These are phyloP conservation scores for Thielaviopsis euricoi DNA, from an alignment of 2,329 filamentous ascomycete species.

Conservation along the genomic window DNA sequence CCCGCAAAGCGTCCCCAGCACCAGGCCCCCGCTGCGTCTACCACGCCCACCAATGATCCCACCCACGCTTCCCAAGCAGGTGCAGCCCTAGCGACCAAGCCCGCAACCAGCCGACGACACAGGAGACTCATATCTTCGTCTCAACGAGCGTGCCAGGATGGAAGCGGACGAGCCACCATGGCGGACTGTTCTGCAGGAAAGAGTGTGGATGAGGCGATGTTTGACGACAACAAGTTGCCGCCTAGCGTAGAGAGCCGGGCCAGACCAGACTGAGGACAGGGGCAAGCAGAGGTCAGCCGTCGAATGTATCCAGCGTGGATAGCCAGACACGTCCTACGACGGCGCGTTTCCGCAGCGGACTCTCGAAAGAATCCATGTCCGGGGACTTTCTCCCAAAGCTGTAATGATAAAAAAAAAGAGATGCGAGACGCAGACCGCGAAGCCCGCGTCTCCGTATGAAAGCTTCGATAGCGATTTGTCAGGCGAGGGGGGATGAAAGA, in stretches of 20 bases:
- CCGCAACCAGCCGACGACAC: background rate
- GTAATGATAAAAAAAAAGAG: constrained; percentile 18
- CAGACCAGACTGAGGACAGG: constrained; percentile 12
- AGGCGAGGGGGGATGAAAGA: constrained; percentile 68
- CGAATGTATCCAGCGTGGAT: constrained; percentile 14
- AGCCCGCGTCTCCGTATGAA: constrained; percentile 54
- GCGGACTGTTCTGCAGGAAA: background rate
- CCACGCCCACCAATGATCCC: constrained; percentile 6
- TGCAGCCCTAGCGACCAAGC: background rate
- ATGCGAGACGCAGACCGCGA: background rate
- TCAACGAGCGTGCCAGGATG: constrained; percentile 31
- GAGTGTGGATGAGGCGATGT: constrained; percentile 9
- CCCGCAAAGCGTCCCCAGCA: constrained; percentile 15
- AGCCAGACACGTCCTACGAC: constrained; percentile 66
- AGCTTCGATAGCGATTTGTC: constrained; percentile 99
- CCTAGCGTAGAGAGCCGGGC: background rate
- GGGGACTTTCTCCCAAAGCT: constrained; percentile 99
- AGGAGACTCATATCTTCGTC: constrained; percentile 86
- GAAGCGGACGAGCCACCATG: constrained; percentile 15
- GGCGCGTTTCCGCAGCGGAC: constrained; percentile 83
- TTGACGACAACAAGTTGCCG: background rate
- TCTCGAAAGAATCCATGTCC: constrained; percentile 46
- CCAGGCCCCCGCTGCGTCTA: constrained; percentile 15
- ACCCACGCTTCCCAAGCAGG: background rate
- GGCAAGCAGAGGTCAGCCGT: constrained; percentile 25